Evolutionary conservation across 2,329 filamentous ascomycete genomes (phyloP), one percentile per base, ranked within the genome.

Genomic region (Thermomyces lanuginosus): DNA sequence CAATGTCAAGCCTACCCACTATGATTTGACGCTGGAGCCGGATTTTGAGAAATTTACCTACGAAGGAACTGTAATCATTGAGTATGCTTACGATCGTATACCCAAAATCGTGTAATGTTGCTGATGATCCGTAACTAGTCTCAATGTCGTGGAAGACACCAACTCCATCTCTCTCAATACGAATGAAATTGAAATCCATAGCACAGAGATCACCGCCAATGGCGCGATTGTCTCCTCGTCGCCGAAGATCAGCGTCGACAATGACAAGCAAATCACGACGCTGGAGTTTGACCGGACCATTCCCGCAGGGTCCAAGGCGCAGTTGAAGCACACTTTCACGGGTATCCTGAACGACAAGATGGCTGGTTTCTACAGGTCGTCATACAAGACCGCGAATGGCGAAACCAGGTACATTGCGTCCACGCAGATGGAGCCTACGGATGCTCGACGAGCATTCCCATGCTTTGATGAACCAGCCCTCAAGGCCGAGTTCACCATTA

Each of bases 311-410:
- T 66, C 69, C 44, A 84, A 83, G 61, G 80, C 78, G 11, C 73
- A 75, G 55, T 57, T 91, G 35, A 73, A 74, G 45, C 70, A 83
- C 43, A 75, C 68, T 40, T 92, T 91, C 55, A 74, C 69, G 6
- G 83, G 83, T 21, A 66, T 64, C 22, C 60, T 92, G 44, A 92
- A 92, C 53, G 80, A 92, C 51, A 86, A 89, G 58, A 92, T 95
- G 82, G 84, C 84, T 25, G 86, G 86, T 24, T 95, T 95, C 67
- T 95, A 95, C 59, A 73, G 86, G 32, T 92, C 83, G 1, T 91
- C 82, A 5, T 95, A 86, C 64, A 91, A 89, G 63, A 74, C 72
- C 34, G 58, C 69, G 25, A 72, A 89, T 45, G 86, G 86, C 20
- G 71, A 70, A 33, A 73, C 76, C 32, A 79, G 78, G 39, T 77